Percentiles rank a stretch among this genome's conserved stretches.
These are phyloP conservation scores for Fusarium sp. DNA, from an alignment of 2,329 filamentous ascomycete genomes.

Conservation along the genomic window DNA sequence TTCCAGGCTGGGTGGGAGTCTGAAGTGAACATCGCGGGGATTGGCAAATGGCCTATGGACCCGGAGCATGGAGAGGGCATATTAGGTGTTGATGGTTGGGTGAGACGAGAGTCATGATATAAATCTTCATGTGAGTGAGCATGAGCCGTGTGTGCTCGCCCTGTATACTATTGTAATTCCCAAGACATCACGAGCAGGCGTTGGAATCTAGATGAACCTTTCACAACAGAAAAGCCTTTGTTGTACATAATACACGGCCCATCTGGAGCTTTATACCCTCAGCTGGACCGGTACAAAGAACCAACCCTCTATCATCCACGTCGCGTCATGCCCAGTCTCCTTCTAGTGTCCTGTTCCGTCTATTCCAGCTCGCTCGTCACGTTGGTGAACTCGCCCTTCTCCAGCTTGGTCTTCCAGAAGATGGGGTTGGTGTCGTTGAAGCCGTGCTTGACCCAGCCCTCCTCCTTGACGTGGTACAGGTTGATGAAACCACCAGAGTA, in stretches of 20 bases:
- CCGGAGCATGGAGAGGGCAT: conserved; percentile 66
- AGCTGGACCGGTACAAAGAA: conserved; percentile 27
- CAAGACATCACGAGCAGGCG: conserved; percentile 4
- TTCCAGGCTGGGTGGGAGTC: conserved; percentile 77
- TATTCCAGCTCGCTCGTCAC: conserved; percentile 79
- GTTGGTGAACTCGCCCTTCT: conserved; percentile 98
- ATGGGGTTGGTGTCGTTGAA: conserved; percentile 99
- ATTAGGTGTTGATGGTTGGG: conserved; percentile 64
- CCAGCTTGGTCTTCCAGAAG: conserved; percentile 99
- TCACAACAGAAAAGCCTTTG: conserved; percentile 43
- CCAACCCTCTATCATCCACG: conserved; percentile 31
- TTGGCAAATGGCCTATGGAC: conserved; percentile 79
- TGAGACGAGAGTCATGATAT: conserved; percentile 36
- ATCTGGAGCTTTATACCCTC: conserved; percentile 19
- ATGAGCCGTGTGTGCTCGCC: background rate
- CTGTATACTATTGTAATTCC: conserved; percentile 25
- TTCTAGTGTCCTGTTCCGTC: conserved; percentile 16
- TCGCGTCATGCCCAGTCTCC: background rate
- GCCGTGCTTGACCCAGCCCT: conserved; percentile 98
- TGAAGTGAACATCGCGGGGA: conserved; percentile 64
- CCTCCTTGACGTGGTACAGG: conserved; percentile 98
- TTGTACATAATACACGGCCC: conserved; percentile 43
- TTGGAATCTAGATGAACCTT: conserved; percentile 18
- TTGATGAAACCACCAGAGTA: conserved; percentile 99
- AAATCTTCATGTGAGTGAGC: conserved; percentile 1